phyloP scores from a whole-genome alignment of 768 basidiomycete genomes.

The Lentinula sp. region DNA sequence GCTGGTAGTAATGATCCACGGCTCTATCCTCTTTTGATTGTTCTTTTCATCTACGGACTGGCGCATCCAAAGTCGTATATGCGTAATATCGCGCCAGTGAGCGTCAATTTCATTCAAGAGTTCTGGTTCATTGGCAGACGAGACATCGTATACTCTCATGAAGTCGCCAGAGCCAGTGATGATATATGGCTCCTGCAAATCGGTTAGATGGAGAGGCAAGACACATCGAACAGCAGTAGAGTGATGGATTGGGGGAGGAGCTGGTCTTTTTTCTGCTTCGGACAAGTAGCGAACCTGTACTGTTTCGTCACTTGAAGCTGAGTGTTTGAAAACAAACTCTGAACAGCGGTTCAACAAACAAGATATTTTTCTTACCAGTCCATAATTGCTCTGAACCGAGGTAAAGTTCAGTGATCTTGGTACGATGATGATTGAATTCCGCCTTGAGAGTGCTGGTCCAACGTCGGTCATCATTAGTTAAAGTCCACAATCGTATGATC shows the following conservation, averaged over 20 bases:
- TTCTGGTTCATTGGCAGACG: conserved; percentile 59
- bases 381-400: conserved; percentile 73
- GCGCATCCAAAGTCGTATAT: conserved; percentile 67
- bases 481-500: conserved; percentile 73
- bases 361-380: conserved; percentile 55
- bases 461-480: conserved; percentile 41
- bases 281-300: conserved; percentile 49
- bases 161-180: conserved; percentile 82
- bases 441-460: conserved; percentile 47
- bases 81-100: conserved; percentile 87
- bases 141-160: conserved; percentile 77
- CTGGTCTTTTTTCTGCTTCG: conserved; percentile 22
- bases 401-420: conserved; percentile 70
- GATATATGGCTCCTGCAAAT: conserved; percentile 65
- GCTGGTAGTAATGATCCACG: conserved; percentile 80
- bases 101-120: conserved; percentile 72
- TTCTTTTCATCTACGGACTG: conserved; percentile 29
- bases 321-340: not conserved
- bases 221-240: conserved; percentile 65
- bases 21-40: conserved; percentile 48
- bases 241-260: conserved; percentile 50
- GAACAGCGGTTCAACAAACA: not conserved
- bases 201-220: conserved; percentile 60
- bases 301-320: conserved; percentile 89
- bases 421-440: conserved; percentile 72